Percentiles rank a stretch among this genome's conserved stretches.
Evolutionary conservation across 1,284 basidiomycete genomes (phyloP).

Genomic region (Marasmius oreades): DNA sequence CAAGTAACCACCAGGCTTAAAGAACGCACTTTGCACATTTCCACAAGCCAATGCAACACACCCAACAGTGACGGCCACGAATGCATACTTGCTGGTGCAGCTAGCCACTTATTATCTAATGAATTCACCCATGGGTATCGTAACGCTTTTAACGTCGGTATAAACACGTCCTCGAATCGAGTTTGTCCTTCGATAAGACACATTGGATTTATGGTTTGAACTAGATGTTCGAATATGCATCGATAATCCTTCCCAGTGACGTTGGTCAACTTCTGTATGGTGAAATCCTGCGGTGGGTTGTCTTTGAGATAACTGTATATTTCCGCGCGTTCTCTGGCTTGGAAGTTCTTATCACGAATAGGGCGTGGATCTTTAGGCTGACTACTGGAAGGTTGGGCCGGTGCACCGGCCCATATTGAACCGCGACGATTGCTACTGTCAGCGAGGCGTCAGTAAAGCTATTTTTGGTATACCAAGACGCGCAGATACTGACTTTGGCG

Average conservation of each 20-base stretch:
- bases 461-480: conserved; percentile 1
- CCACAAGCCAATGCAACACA: conserved; percentile 84
- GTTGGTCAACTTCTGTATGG: conserved; percentile 60
- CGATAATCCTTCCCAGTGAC: conserved; percentile 84
- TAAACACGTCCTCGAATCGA: conserved; percentile 80
- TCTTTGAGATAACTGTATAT: conserved; percentile 65
- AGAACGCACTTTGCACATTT: conserved; percentile 65
- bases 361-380: conserved; percentile 72
- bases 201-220: conserved; percentile 68
- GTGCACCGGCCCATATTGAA: conserved; percentile 59
- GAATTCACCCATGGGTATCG: conserved; percentile 73
- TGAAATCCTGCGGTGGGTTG: conserved; percentile 57
- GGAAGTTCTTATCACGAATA: conserved; percentile 68
- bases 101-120: conserved; percentile 80
- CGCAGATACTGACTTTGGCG: conserved; percentile 52
- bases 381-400: conserved; percentile 41
- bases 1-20: neutral
- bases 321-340: conserved; percentile 71
- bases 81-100: conserved; percentile 79
- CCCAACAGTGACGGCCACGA: conserved; percentile 82
- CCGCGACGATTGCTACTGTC: conserved; percentile 58
- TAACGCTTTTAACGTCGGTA: conserved; percentile 67
- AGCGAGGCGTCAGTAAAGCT: neutral
- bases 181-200: conserved; percentile 53
- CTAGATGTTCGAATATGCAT: conserved; percentile 73